Percentiles rank a stretch among this genome's conserved stretches.
phyloP scores from a whole-genome alignment of 2,329 filamentous ascomycete genomes.

The Shiraia sp. region DNA sequence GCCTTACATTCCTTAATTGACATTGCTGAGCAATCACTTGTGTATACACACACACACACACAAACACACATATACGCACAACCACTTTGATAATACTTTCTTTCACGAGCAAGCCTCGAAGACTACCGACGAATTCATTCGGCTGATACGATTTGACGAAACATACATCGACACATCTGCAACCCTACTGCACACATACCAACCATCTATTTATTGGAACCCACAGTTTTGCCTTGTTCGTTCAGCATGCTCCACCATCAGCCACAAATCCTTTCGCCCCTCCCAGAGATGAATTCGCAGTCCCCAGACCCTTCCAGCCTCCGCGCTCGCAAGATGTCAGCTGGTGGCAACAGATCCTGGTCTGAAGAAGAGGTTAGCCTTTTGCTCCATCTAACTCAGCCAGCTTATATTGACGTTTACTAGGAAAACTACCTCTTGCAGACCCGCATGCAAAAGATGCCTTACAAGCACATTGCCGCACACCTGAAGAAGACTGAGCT shows the following conservation, averaged over 20 bases:
- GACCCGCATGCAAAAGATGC: constrained; percentile 84
- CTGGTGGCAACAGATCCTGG: constrained; percentile 79
- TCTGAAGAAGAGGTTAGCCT: constrained; percentile 79
- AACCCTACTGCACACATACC: constrained; percentile 34
- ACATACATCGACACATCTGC: constrained; percentile 4
- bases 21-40: constrained; percentile 48
- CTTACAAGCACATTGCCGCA: constrained; percentile 85
- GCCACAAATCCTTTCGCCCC: constrained; percentile 44
- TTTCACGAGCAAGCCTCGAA: constrained; percentile 44
- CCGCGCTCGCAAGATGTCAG: constrained; percentile 71
- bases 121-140: constrained; percentile 53
- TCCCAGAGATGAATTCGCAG: constrained; percentile 42
- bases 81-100: constrained; percentile 45
- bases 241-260: constrained; percentile 44
- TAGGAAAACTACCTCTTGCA: constrained; percentile 84
- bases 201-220: constrained; percentile 4
- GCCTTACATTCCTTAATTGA: constrained; percentile 56
- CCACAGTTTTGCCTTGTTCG: too few relatives aligned
- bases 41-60: constrained; percentile 33
- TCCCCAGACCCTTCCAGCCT: constrained; percentile 49
- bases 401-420: constrained; percentile 20
- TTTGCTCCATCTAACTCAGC: not conserved
- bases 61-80: too few relatives aligned
- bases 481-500: constrained; percentile 87
- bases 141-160: constrained; percentile 32